Conservation (phyloP, 2,329 filamentous ascomycete genomes). For the Talaromyces albobiverticillius region DNA sequence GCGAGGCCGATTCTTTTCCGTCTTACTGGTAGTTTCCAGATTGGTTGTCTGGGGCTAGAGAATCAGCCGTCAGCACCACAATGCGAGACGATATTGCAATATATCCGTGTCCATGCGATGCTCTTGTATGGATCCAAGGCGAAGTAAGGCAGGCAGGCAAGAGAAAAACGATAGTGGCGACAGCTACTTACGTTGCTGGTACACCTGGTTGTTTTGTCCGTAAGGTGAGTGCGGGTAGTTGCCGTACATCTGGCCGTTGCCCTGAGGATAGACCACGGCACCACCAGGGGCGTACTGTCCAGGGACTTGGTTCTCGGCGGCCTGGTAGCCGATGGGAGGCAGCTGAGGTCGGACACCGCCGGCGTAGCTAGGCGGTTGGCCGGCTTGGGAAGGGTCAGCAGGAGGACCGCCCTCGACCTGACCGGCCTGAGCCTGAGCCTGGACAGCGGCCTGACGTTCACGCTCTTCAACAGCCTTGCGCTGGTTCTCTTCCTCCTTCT, state of each 20-base stretch:
- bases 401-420: constrained; percentile 46
- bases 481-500: constrained; percentile 94
- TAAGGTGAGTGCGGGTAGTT: constrained; percentile 52
- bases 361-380: constrained; percentile 45
- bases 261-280: constrained; percentile 46
- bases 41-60: constrained; percentile 27
- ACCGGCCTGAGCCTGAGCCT: constrained; percentile 49
- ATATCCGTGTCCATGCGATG: constrained; percentile 19
- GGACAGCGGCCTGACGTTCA: constrained; percentile 64
- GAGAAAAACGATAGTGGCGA: constrained; percentile 16
- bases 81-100: constrained; percentile 19
- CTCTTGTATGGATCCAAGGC: constrained; percentile 15
- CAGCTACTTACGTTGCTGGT: constrained; percentile 49
- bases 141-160: constrained; percentile 6
- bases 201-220: constrained; percentile 49
- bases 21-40: constrained; percentile 27
- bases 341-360: constrained; percentile 61
- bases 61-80: constrained; percentile 26
- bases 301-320: constrained; percentile 53
- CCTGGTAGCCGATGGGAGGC: constrained; percentile 72
- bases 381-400: constrained; percentile 47
- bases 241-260: constrained; percentile 49
- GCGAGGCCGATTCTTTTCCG: not conserved
- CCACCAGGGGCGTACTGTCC: constrained; percentile 65
- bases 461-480: constrained; percentile 89